Evolutionary conservation across 192 early-diverging fungal species (phyloP).

Genomic region (Backusella liffmaniae): DNA sequence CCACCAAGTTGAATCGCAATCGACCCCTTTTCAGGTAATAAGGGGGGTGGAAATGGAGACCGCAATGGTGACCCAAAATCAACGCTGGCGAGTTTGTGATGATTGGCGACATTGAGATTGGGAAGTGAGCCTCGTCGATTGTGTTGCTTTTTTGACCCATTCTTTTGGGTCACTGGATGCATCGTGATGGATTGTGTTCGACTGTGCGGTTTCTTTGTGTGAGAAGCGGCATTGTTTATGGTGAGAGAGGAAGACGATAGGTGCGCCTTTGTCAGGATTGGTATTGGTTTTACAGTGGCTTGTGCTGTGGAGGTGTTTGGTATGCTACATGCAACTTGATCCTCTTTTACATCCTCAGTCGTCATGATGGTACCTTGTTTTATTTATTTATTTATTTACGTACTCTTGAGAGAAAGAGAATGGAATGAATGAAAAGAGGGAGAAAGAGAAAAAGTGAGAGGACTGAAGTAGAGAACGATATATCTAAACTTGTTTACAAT

Average conservation of each 20-base stretch:
- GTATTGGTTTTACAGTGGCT: background rate
- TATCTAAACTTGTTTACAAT: background rate
- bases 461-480: background rate
- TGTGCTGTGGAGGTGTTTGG: background rate
- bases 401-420: background rate
- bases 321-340: background rate
- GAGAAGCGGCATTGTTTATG: background rate
- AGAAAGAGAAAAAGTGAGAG: background rate
- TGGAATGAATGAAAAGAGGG: background rate
- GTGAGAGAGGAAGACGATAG: background rate
- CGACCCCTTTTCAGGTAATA: background rate
- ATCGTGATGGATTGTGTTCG: constrained; percentile 12
- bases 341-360: background rate
- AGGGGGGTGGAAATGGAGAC: background rate
- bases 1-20: background rate
- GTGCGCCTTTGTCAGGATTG: background rate
- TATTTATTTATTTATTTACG: background rate
- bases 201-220: background rate
- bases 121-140: background rate
- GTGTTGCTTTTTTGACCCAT: background rate
- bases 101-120: background rate
- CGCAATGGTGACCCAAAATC: background rate
- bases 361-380: background rate
- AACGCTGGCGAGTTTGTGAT: background rate
- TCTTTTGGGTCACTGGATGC: constrained; percentile 1